Conservation (phyloP, 164 flowering plant species). For the Magnolia kwangsiensis region DNA sequence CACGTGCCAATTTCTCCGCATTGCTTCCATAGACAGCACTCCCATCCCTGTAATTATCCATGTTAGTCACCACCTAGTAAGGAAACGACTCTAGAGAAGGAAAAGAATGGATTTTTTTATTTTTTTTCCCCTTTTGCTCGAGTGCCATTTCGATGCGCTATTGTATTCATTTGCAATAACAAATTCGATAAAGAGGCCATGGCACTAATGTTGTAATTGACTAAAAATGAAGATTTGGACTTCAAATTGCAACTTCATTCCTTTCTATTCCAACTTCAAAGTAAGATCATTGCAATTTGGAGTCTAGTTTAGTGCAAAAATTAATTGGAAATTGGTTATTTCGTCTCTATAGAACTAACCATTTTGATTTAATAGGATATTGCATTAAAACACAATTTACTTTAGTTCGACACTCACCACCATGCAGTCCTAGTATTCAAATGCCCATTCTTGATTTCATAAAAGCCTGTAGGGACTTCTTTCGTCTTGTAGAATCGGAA, state of each 20-base stretch:
- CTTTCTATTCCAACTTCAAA: no score
- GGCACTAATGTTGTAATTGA: no score
- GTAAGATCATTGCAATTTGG: no score
- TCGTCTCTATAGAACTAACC: no score
- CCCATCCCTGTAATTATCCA: slow-evolving; percentile 30
- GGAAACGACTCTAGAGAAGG: neutral
- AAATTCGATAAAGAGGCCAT: neutral
- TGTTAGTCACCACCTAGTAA: neutral
- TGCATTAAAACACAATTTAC: no score
- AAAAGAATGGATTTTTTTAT: no score
- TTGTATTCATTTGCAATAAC: neutral
- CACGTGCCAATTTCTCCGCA: slow-evolving; percentile 14
- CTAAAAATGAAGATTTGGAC: no score
- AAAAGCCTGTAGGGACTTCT: slow-evolving; percentile 26
- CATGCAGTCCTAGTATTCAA: slow-evolving; percentile 41
- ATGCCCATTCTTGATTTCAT: slow-evolving; percentile 23
- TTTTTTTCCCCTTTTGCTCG: no score
- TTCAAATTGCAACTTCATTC: no score
- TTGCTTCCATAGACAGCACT: slow-evolving; percentile 45
- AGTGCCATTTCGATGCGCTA: neutral
- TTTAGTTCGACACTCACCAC: slow-evolving; percentile 29
- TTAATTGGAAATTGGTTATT: no score
- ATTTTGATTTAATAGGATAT: no score
- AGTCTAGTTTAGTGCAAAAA: no score
- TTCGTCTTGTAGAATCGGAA: slow-evolving; percentile 34